Evolutionary conservation across 176 grass and related monocot species (phyloP).

Genomic region (Avena atlantica): DNA sequence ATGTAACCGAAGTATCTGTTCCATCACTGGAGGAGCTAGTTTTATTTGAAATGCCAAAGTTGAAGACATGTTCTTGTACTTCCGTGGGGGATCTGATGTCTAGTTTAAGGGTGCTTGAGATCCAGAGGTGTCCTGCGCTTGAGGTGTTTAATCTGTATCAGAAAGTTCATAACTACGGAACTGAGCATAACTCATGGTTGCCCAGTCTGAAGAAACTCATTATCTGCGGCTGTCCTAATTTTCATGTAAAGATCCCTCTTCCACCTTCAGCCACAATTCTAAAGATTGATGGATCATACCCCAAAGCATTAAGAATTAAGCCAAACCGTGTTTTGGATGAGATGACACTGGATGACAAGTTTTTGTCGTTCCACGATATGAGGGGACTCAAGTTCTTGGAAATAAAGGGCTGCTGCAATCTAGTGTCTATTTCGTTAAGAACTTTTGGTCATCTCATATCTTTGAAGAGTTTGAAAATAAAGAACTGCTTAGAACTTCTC

Average conservation of each 20-base stretch:
- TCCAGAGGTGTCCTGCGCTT: background rate
- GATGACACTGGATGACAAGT: background rate
- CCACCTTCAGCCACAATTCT: conserved; percentile 24
- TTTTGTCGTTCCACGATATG: conserved; percentile 10
- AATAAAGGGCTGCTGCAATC: background rate
- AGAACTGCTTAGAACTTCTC: background rate
- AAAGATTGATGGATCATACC: background rate
- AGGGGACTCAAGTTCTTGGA: background rate
- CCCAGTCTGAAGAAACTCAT: background rate
- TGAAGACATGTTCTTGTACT: conserved; percentile 29
- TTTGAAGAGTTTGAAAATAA: background rate
- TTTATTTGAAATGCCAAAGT: background rate
- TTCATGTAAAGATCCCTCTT: background rate
- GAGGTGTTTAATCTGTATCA: conserved; percentile 26
- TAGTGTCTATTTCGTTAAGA: background rate
- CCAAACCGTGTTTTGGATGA: background rate
- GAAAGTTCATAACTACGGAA: background rate
- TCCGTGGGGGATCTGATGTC: background rate
- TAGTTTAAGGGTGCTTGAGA: conserved; percentile 22
- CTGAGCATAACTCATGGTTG: conserved; percentile 8
- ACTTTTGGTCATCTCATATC: background rate
- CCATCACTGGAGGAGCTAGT: conserved; percentile 37
- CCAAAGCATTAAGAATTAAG: background rate
- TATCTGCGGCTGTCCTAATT: background rate
- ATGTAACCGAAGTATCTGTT: conserved; percentile 11